Percentiles rank a stretch among this genome's conserved stretches.
phyloP scores from a whole-genome alignment of 148 eudicot genomes.

The Cornus florida region DNA sequence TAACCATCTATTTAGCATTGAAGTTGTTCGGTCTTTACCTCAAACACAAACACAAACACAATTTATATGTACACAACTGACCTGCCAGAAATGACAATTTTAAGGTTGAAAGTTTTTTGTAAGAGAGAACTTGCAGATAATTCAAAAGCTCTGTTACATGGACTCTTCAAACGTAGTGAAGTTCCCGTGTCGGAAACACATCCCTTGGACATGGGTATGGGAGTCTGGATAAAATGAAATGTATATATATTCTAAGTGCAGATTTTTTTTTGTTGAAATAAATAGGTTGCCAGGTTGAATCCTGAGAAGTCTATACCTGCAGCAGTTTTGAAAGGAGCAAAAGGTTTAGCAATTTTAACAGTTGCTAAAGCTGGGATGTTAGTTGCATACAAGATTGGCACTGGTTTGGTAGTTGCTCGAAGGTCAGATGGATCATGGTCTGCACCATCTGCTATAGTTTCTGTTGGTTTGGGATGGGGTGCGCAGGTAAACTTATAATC shows the following conservation, averaged over 20 bases:
- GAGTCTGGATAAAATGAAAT: background rate
- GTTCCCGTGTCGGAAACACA: too few species aligned
- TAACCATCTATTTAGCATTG: background rate
- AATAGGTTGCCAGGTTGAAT: constrained; percentile 79
- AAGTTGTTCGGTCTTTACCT: background rate
- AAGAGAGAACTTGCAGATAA: background rate
- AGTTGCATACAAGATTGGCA: constrained; percentile 87
- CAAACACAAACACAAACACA: constrained; percentile 4
- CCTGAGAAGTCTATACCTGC: constrained; percentile 89
- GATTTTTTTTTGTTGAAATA: constrained; percentile 5
- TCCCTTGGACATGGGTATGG: too few species aligned
- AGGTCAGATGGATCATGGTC: constrained; percentile 98
- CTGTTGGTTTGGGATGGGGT: constrained; percentile 98
- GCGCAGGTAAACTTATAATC: constrained; percentile 64
- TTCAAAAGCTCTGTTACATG: background rate
- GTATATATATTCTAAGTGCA: background rate
- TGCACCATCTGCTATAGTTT: constrained; percentile 94
- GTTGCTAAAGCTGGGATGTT: constrained; percentile 89
- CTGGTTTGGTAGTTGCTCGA: constrained; percentile 94
- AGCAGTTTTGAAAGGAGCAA: constrained; percentile 85
- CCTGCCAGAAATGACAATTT: background rate
- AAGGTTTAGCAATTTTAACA: constrained; percentile 92
- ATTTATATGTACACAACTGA: background rate
- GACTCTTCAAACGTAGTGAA: too few species aligned
- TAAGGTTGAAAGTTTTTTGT: background rate